These are phyloP conservation scores for Exidia glandulosa DNA, from an alignment of 768 basidiomycete genomes.

Conservation along the genomic window DNA sequence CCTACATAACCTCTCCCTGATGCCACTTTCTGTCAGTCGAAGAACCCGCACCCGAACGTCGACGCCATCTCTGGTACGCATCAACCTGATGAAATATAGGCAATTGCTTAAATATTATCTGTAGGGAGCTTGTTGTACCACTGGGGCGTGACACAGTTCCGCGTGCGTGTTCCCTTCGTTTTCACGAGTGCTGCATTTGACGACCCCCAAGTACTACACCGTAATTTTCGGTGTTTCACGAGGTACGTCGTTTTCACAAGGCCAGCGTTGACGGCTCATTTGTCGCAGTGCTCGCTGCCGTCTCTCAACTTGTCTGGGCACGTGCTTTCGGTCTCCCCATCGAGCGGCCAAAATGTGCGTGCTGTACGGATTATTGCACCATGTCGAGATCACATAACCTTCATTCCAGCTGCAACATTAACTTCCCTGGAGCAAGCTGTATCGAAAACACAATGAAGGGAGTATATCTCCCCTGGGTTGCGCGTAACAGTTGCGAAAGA, in stretches of 20 bases:
- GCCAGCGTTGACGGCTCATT: background rate
- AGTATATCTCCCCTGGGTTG: too few species aligned
- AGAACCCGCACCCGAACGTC: conserved; percentile 93
- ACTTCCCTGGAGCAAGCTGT: too few species aligned
- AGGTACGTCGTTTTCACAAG: conserved; percentile 31
- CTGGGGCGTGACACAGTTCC: conserved; percentile 82
- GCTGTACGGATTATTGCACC: too few species aligned
- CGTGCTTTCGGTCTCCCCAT: conserved; percentile 76
- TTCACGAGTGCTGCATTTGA: conserved; percentile 6
- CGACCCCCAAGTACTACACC: conserved; percentile 70
- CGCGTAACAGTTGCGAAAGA: too few species aligned
- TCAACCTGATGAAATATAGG: too few species aligned
- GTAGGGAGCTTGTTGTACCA: conserved; percentile 85
- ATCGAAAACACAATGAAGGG: too few species aligned
- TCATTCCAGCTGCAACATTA: too few species aligned
- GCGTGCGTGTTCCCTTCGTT: conserved; percentile 32
- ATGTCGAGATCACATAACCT: too few species aligned
- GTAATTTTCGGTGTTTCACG: conserved; percentile 96
- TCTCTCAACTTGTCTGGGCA: conserved; percentile 86
- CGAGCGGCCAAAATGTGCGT: conserved; percentile 81
- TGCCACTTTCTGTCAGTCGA: conserved; percentile 40
- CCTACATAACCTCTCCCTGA: background rate
- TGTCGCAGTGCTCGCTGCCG: conserved; percentile 56
- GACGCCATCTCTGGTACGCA: conserved; percentile 95
- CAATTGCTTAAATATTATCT: too few species aligned